A percentile compares a stretch with the other conserved stretches of the same genome.
Conservation (phyloP, 805 yeast species). For the Cyberlindnera euphorbiiphila region DNA sequence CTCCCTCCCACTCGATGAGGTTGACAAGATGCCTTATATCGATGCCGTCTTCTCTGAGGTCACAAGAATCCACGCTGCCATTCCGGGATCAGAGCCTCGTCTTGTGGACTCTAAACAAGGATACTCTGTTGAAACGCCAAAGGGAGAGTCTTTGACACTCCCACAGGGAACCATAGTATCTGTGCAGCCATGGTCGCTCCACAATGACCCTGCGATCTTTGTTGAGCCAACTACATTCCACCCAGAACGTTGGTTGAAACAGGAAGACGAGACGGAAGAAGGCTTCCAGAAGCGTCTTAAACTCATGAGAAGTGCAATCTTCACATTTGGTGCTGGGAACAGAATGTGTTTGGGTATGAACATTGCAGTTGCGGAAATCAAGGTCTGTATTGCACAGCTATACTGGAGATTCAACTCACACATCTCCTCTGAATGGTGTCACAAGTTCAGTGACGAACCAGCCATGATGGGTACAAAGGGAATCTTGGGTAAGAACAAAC, state of each 20-base stretch:
- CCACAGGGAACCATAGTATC: conserved; percentile 57
- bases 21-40: conserved; percentile 54
- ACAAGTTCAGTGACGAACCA: conserved; percentile 24
- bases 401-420: conserved; percentile 44
- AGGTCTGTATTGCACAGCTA: conserved; percentile 48
- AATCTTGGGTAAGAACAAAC: conserved; percentile 8
- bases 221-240: conserved; percentile 43
- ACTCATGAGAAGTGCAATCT: conserved; percentile 48
- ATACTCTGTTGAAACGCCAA: conserved; percentile 16
- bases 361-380: conserved; percentile 63
- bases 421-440: conserved; percentile 44
- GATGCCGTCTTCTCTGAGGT: conserved; percentile 62
- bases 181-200: conserved; percentile 64
- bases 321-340: conserved; percentile 71
- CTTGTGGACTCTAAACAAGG: conserved; percentile 33
- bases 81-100: conserved; percentile 73
- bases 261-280: conserved; percentile 32
- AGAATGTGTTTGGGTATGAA: conserved; percentile 75
- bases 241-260: conserved; percentile 63
- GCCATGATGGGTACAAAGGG: conserved; percentile 26
- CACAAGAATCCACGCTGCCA: conserved; percentile 60
- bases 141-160: conserved; percentile 28
- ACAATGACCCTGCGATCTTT: conserved; percentile 46
- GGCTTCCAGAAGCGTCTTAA: conserved; percentile 36
- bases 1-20: conserved; percentile 30